A percentile compares a stretch with the other conserved stretches of the same genome.
Evolutionary conservation across 768 basidiomycete genomes (phyloP).

Genomic region (Lactifluus piperatus): DNA sequence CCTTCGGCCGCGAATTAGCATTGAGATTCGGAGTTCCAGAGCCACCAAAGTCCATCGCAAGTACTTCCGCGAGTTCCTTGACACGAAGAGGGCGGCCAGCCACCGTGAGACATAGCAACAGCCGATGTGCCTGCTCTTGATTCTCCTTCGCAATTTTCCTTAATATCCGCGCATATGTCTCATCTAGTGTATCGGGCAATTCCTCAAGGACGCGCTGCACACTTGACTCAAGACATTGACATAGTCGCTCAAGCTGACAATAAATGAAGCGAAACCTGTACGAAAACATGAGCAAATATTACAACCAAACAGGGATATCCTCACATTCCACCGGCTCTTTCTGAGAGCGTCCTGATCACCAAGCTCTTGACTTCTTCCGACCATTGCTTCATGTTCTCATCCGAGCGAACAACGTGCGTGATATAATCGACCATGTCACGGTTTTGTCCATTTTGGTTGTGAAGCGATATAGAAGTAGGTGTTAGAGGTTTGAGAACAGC

Average conservation of each 20-base stretch:
- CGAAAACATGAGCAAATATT: neutral
- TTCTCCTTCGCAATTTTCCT: neutral
- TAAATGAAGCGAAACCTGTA: neutral
- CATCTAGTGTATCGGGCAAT: neutral
- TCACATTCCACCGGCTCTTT: conserved; percentile 1
- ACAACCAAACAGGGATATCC: neutral
- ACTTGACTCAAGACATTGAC: neutral
- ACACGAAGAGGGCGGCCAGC: neutral
- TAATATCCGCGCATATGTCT: neutral
- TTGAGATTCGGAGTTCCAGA: neutral
- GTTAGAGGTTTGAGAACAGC: neutral
- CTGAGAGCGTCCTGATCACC: neutral
- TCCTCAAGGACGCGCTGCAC: neutral
- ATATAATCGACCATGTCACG: neutral
- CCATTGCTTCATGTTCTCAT: neutral
- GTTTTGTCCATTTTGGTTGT: neutral
- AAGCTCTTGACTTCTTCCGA: neutral
- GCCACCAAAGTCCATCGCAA: neutral
- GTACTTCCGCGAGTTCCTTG: neutral
- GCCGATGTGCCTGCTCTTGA: neutral
- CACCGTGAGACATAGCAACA: neutral
- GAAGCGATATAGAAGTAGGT: neutral
- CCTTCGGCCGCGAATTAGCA: neutral
- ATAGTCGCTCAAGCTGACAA: neutral
- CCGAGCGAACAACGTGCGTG: neutral